phyloP scores from a whole-genome alignment of 768 basidiomycete genomes.

The Russula sp. region DNA sequence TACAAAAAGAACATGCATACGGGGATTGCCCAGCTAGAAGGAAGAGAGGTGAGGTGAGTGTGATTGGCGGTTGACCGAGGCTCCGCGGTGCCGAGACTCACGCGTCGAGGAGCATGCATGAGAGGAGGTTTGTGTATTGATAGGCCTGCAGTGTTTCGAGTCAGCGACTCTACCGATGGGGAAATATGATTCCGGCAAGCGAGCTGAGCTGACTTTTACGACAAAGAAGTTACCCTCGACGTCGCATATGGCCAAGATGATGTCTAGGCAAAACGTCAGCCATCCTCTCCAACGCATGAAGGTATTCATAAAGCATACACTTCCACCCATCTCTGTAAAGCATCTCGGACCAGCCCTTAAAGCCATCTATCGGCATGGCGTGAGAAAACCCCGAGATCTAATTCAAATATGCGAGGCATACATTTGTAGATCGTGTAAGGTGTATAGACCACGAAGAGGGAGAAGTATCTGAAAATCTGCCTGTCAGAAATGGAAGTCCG shows the following conservation, averaged over 20 bases:
- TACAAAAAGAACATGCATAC: slow-evolving; percentile 78
- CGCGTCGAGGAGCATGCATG: slow-evolving; percentile 91
- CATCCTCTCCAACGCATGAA: background rate
- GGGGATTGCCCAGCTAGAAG: slow-evolving; percentile 75
- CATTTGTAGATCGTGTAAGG: slow-evolving; percentile 88
- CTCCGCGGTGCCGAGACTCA: slow-evolving; percentile 30
- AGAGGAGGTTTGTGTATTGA: slow-evolving; percentile 79
- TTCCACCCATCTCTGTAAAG: slow-evolving; percentile 77
- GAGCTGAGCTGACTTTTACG: slow-evolving; percentile 47
- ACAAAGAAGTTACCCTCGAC: slow-evolving; percentile 87
- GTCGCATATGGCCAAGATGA: slow-evolving; percentile 71
- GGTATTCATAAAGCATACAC: slow-evolving; percentile 41
- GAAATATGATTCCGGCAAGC: background rate
- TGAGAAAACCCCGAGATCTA: background rate
- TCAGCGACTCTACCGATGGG: background rate
- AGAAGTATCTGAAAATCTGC: slow-evolving; percentile 53
- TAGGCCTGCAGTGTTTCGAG: slow-evolving; percentile 45
- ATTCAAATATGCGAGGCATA: slow-evolving; percentile 30
- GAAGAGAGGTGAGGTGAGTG: slow-evolving; percentile 1
- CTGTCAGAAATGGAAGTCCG: background rate
- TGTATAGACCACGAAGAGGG: slow-evolving; percentile 67
- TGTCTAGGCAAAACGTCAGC: slow-evolving; percentile 38
- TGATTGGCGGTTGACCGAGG: background rate
- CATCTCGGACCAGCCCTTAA: slow-evolving; percentile 75
- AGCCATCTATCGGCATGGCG: slow-evolving; percentile 48